Conservation (phyloP, 768 basidiomycete genomes). For the Saitozyma podzolica region DNA sequence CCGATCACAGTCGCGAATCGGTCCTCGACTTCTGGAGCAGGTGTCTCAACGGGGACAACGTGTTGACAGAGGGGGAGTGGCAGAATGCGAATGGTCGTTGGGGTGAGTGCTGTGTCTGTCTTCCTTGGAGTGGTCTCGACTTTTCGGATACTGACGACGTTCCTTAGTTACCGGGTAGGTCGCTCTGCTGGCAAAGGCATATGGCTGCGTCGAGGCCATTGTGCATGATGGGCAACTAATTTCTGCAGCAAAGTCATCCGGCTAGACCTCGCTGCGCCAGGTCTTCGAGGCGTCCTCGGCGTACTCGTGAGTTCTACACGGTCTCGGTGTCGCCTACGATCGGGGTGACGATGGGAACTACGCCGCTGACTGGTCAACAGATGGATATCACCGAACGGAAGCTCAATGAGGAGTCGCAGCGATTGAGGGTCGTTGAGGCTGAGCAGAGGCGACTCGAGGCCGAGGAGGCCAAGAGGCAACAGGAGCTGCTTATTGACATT, state of each 20-base stretch:
- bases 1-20: slow-evolving; percentile 4
- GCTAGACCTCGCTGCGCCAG: slow-evolving; percentile 25
- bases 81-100: slow-evolving; percentile 33
- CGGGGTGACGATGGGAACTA: no score
- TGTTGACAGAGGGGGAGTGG: slow-evolving; percentile 22
- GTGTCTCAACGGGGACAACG: slow-evolving; percentile 11
- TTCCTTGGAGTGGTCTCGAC: no score
- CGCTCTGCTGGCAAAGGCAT: neutral
- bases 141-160: no score
- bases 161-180: slow-evolving; percentile 12
- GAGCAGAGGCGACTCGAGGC: slow-evolving; percentile 47
- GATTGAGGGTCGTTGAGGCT: slow-evolving; percentile 37
- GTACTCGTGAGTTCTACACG: no score
- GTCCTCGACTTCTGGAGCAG: slow-evolving; percentile 20
- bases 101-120: slow-evolving; percentile 18
- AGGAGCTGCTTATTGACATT: slow-evolving; percentile 55
- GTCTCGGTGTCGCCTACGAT: no score
- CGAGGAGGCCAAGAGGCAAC: slow-evolving; percentile 52
- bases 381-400: slow-evolving; percentile 49
- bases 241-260: slow-evolving; percentile 19
- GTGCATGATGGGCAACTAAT: neutral
- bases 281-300: slow-evolving; percentile 30
- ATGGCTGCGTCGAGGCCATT: neutral
- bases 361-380: no score
- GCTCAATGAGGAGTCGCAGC: slow-evolving; percentile 46